Evolutionary conservation across 805 yeast species (phyloP).

Genomic region (Torulaspora delbrueckii): DNA sequence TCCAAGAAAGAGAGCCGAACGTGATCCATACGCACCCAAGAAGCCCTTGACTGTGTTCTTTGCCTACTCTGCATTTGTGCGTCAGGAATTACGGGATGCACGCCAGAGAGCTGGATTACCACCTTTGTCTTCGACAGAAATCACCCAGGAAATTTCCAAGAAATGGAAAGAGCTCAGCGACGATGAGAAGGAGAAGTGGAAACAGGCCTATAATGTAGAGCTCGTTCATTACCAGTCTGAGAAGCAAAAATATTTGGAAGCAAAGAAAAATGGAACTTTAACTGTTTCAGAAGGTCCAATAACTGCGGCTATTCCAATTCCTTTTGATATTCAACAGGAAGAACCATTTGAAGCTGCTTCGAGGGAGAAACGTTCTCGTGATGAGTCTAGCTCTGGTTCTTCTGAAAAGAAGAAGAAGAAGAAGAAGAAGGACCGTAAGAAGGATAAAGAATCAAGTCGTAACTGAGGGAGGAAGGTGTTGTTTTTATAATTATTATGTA

Average conservation of each 20-base stretch:
- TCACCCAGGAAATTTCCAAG: slow-evolving; percentile 72
- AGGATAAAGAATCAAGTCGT: slow-evolving; percentile 22
- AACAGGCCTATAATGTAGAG: slow-evolving; percentile 47
- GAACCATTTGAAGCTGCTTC: slow-evolving; percentile 16
- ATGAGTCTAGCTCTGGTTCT: slow-evolving; percentile 29
- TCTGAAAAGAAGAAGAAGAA: slow-evolving; percentile 44
- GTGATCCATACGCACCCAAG: slow-evolving; percentile 93
- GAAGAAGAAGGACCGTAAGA: slow-evolving; percentile 52
- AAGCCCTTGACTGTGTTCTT: slow-evolving; percentile 88
- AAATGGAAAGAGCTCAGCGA: slow-evolving; percentile 72
- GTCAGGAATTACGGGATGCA: slow-evolving; percentile 66
- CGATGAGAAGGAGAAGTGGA: slow-evolving; percentile 69
- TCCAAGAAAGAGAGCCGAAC: slow-evolving; percentile 46
- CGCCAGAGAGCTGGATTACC: slow-evolving; percentile 55
- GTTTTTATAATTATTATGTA: slow-evolving; percentile 2
- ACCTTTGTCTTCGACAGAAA: slow-evolving; percentile 66
- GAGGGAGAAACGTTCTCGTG: slow-evolving; percentile 36
- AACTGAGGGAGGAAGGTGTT: not conserved
- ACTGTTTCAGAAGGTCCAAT: slow-evolving; percentile 30
- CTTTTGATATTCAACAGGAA: slow-evolving; percentile 31
- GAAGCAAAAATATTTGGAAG: slow-evolving; percentile 45
- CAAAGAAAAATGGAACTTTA: slow-evolving; percentile 40
- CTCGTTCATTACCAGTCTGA: slow-evolving; percentile 42
- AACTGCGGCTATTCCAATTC: slow-evolving; percentile 41
- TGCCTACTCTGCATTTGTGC: slow-evolving; percentile 65